Conservation (phyloP, 1,139 yeast species). For the Lipomyces yarrowii region DNA sequence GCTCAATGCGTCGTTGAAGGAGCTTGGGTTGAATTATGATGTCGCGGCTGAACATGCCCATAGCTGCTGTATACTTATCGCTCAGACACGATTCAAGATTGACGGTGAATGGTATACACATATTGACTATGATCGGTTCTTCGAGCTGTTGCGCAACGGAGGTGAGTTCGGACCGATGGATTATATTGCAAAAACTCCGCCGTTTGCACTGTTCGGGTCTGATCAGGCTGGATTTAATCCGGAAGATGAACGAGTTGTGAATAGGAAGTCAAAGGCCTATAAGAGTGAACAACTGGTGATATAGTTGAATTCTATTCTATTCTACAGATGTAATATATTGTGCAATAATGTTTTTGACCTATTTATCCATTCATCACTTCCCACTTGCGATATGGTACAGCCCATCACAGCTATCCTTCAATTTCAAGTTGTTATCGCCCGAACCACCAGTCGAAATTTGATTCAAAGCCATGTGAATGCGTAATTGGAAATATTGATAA, state of each 20-base stretch:
- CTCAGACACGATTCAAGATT: slow-evolving; percentile 69
- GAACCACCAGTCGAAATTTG: neutral
- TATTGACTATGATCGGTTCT: slow-evolving; percentile 78
- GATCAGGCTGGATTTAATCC: slow-evolving; percentile 89
- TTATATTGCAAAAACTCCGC: slow-evolving; percentile 78
- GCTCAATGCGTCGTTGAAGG: slow-evolving; percentile 59
- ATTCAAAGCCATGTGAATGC: neutral
- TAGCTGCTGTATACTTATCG: slow-evolving; percentile 87
- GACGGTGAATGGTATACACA: slow-evolving; percentile 85
- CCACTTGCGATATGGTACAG: neutral
- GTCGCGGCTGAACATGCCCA: slow-evolving; percentile 96
- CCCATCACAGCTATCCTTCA: neutral
- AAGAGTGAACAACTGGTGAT: slow-evolving; percentile 5
- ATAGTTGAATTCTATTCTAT: neutral
- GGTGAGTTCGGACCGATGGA: slow-evolving; percentile 75
- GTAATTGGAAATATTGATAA: neutral
- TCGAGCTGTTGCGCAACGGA: slow-evolving; percentile 62
- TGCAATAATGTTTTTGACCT: neutral
- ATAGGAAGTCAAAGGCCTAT: slow-evolving; percentile 52
- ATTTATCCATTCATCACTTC: neutral
- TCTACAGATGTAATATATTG: neutral
- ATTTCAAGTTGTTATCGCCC: neutral
- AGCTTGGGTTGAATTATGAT: slow-evolving; percentile 70
- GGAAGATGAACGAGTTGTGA: slow-evolving; percentile 62
- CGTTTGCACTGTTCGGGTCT: slow-evolving; percentile 90